Percentiles rank a stretch among this genome's conserved stretches.
Evolutionary conservation across 495 filamentous ascomycete species (phyloP).

Genomic region (Amphirosellinia nigrospora): DNA sequence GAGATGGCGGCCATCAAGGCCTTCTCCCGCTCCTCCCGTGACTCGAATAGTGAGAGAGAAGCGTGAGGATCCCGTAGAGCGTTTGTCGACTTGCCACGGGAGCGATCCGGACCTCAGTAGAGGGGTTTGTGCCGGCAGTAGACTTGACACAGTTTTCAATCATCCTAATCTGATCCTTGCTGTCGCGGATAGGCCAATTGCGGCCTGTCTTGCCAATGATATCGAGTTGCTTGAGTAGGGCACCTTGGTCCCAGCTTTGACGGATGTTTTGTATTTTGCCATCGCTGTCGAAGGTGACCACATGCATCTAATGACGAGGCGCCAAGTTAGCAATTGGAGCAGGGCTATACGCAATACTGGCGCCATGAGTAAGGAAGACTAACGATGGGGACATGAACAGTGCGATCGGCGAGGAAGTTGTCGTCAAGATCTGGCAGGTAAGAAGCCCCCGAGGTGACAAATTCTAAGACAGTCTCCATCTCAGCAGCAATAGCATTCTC

Average conservation of each 20-base stretch:
- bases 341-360: background rate
- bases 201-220: conserved; percentile 87
- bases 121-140: conserved; percentile 31
- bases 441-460: conserved; percentile 77
- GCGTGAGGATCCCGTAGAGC: conserved; percentile 72
- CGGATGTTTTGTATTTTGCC: conserved; percentile 84
- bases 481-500: conserved; percentile 73
- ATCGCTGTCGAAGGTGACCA: conserved; percentile 80
- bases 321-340: conserved; percentile 36
- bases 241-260: conserved; percentile 93
- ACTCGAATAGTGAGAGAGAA: conserved; percentile 72
- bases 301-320: conserved; percentile 69
- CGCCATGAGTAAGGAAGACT: conserved; percentile 37
- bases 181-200: conserved; percentile 94
- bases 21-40: conserved; percentile 61
- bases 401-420: conserved; percentile 88
- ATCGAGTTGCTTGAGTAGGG: conserved; percentile 89
- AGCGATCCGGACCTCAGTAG: conserved; percentile 38
- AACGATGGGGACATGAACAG: conserved; percentile 83
- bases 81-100: conserved; percentile 56
- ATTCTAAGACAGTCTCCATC: conserved; percentile 83
- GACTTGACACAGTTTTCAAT: conserved; percentile 62
- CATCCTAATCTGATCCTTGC: conserved; percentile 79
- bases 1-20: conserved; percentile 55
- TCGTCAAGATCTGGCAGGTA: conserved; percentile 92